These are phyloP conservation scores for Kazachstania africana DNA, from an alignment of 805 yeast genomes.

Conservation along the genomic window DNA sequence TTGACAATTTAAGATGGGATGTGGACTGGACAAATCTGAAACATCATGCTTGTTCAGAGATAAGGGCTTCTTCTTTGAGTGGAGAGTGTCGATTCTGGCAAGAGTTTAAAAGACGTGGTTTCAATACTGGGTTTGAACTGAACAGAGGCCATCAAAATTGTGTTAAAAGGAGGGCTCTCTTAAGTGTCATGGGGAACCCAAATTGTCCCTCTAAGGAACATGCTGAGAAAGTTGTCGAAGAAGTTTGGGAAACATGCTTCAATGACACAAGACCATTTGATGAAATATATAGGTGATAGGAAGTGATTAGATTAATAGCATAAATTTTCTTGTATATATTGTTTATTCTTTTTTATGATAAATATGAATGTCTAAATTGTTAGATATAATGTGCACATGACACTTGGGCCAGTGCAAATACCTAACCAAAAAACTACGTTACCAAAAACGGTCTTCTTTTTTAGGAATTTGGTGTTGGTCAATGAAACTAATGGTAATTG, in stretches of 20 bases:
- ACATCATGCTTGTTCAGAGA: slow-evolving; percentile 96
- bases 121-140: slow-evolving; percentile 34
- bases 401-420: slow-evolving; percentile 77
- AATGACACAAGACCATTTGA: slow-evolving; percentile 95
- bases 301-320: not conserved
- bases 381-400: slow-evolving; percentile 74
- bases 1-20: slow-evolving; percentile 78
- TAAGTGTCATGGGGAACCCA: slow-evolving; percentile 82
- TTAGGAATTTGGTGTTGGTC: slow-evolving; percentile 48
- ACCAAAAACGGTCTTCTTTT: slow-evolving; percentile 49
- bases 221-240: slow-evolving; percentile 70
- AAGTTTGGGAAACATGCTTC: slow-evolving; percentile 88
- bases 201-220: slow-evolving; percentile 58
- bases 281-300: slow-evolving; percentile 56
- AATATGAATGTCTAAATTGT: slow-evolving; percentile 24
- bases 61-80: slow-evolving; percentile 81
- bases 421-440: slow-evolving; percentile 87
- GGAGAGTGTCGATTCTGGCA: slow-evolving; percentile 92
- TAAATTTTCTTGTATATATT: not conserved
- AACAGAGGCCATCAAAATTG: slow-evolving; percentile 84
- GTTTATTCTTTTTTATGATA: not conserved
- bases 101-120: slow-evolving; percentile 45
- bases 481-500: slow-evolving; percentile 60
- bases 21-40: slow-evolving; percentile 75
- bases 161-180: slow-evolving; percentile 75